Evolutionary conservation across 805 yeast species (phyloP).

Genomic region (Ogataea siamensis): DNA sequence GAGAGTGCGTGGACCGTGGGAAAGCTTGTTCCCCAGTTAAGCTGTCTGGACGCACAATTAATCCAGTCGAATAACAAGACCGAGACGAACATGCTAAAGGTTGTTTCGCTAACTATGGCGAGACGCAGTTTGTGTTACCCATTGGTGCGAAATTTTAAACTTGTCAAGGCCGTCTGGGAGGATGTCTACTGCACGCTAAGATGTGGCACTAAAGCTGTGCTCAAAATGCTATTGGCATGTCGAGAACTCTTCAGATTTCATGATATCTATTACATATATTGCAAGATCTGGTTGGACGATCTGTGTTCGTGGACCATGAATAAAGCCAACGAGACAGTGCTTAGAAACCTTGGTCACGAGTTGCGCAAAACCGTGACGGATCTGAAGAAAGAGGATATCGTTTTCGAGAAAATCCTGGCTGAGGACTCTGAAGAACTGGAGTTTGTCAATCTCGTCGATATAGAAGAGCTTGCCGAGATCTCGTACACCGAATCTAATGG

Average conservation of each 20-base stretch:
- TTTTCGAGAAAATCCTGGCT: slow-evolving; percentile 53
- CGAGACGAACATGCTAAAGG: slow-evolving; percentile 42
- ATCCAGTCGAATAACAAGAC: slow-evolving; percentile 35
- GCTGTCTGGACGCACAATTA: slow-evolving; percentile 65
- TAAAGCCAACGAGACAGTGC: slow-evolving; percentile 51
- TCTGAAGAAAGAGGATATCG: slow-evolving; percentile 45
- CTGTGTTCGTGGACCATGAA: slow-evolving; percentile 69
- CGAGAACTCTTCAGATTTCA: slow-evolving; percentile 78
- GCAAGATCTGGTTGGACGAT: slow-evolving; percentile 73
- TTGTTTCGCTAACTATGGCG: slow-evolving; percentile 57
- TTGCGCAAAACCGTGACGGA: slow-evolving; percentile 42
- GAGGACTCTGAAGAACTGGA: slow-evolving; percentile 41
- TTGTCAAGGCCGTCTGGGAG: slow-evolving; percentile 65
- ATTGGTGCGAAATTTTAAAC: slow-evolving; percentile 65
- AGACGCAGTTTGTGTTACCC: slow-evolving; percentile 81
- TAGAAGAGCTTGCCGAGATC: slow-evolving; percentile 57
- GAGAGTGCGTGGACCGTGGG: slow-evolving; percentile 97
- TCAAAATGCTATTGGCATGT: slow-evolving; percentile 56
- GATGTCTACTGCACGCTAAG: slow-evolving; percentile 66
- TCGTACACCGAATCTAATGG: slow-evolving; percentile 30
- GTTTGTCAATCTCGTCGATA: slow-evolving; percentile 50
- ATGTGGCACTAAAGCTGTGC: slow-evolving; percentile 65
- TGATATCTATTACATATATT: slow-evolving; percentile 82
- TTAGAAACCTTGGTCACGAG: slow-evolving; percentile 68
- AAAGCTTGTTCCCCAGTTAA: slow-evolving; percentile 73